Evolutionary conservation across 164 flowering plant species (phyloP).

Genomic region (grape (Vitis vinifera)): DNA sequence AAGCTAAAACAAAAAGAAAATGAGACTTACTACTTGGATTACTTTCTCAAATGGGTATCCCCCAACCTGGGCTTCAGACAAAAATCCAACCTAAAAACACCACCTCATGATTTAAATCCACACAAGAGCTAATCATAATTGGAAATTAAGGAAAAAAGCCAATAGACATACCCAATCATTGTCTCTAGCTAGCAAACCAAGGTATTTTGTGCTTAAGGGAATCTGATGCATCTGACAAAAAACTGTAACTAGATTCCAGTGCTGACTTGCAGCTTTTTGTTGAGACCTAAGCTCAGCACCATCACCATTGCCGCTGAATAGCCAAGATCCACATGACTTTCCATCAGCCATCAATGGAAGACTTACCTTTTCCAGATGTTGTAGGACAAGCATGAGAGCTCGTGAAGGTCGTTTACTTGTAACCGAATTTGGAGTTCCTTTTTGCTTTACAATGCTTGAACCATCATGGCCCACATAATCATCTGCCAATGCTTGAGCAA

Average conservation of each 20-base stretch:
- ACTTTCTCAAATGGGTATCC: slow-evolving; percentile 72
- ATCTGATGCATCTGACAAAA: slow-evolving; percentile 90
- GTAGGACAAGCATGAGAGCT: slow-evolving; percentile 68
- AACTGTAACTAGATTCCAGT: slow-evolving; percentile 80
- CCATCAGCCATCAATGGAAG: slow-evolving; percentile 59
- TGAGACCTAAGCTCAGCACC: slow-evolving; percentile 74
- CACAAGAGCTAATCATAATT: background rate
- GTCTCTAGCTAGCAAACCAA: slow-evolving; percentile 81
- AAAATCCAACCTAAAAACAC: slow-evolving; percentile 74
- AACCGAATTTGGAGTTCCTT: slow-evolving; percentile 20
- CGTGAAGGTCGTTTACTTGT: slow-evolving; percentile 36
- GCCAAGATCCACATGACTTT: slow-evolving; percentile 87
- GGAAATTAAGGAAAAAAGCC: slow-evolving; percentile 6
- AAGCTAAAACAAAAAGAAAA: slow-evolving; percentile 4
- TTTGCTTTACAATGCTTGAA: slow-evolving; percentile 21
- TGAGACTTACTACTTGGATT: slow-evolving; percentile 63
- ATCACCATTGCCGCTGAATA: slow-evolving; percentile 70
- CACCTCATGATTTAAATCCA: slow-evolving; percentile 7
- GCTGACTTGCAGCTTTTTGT: slow-evolving; percentile 83
- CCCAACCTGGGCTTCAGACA: slow-evolving; percentile 88
- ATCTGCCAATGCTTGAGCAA: slow-evolving; percentile 91
- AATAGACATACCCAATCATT: slow-evolving; percentile 85
- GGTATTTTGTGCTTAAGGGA: slow-evolving; percentile 87
- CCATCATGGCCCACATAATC: slow-evolving; percentile 54
- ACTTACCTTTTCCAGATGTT: slow-evolving; percentile 89